Percentiles rank a stretch among this genome's conserved stretches.
These are phyloP conservation scores for Zizania palustris DNA, from an alignment of 202 grass and related monocot genomes.

Conservation along the genomic window DNA sequence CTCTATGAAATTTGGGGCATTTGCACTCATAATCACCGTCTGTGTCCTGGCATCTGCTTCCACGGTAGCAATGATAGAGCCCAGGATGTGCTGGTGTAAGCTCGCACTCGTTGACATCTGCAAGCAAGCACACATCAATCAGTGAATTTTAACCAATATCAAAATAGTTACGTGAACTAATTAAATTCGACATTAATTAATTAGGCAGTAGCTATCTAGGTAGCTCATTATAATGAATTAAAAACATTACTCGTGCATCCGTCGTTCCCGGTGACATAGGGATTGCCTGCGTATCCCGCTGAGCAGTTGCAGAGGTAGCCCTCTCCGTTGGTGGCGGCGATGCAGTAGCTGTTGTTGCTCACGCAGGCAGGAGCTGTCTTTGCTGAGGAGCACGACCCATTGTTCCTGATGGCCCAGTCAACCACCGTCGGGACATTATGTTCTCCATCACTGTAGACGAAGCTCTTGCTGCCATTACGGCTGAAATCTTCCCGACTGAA, in stretches of 20 bases:
- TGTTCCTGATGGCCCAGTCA: not conserved
- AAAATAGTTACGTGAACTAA: not conserved
- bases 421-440: not conserved
- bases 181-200: too few relatives aligned
- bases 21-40: not conserved
- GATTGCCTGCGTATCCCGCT: conserved; percentile 6
- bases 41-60: not conserved
- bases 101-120: conserved; percentile 36
- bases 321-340: not conserved
- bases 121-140: too few relatives aligned
- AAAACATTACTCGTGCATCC: conserved; percentile 28
- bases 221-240: too few relatives aligned
- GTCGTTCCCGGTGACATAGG: not conserved
- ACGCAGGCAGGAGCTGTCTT: not conserved
- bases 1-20: too few relatives aligned
- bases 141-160: too few relatives aligned
- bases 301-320: conserved; percentile 17
- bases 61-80: not conserved
- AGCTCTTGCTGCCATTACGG: not conserved
- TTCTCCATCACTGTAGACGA: accelerated
- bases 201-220: too few relatives aligned
- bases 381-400: not conserved
- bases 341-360: not conserved
- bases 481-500: not conserved
- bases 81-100: not conserved